A percentile compares a stretch with the other conserved stretches of the same genome.
phyloP scores from a whole-genome alignment of 2,329 filamentous ascomycete genomes.

The Aspergillus terreus region DNA sequence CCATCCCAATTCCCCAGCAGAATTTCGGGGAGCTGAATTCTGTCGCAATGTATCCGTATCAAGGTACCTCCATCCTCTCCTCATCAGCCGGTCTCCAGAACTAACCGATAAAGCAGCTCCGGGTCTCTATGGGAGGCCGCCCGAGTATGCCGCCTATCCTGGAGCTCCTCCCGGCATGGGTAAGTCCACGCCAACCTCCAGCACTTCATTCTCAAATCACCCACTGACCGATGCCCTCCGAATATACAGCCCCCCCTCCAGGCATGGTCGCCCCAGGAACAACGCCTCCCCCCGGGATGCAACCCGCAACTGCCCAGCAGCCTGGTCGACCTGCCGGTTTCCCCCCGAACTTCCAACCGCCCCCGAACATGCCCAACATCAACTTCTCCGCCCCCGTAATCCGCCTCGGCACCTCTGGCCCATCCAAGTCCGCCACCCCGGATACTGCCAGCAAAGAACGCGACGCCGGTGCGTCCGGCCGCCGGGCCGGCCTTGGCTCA shows the following conservation, averaged over 20 bases:
- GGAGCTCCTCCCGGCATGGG: slow-evolving; percentile 78
- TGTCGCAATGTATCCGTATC: slow-evolving; percentile 42
- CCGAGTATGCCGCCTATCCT: slow-evolving; percentile 69
- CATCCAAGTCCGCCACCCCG: slow-evolving; percentile 56
- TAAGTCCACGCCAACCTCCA: slow-evolving; percentile 42
- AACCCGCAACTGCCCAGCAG: slow-evolving; percentile 68
- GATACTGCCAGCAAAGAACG: slow-evolving; percentile 43
- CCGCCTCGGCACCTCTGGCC: slow-evolving; percentile 72
- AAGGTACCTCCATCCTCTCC: slow-evolving; percentile 27
- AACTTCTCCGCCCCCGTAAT: slow-evolving; percentile 98
- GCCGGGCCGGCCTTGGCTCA: slow-evolving; percentile 60
- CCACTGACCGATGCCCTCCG: background rate
- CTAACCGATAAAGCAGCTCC: slow-evolving; percentile 27
- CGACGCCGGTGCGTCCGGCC: slow-evolving; percentile 21
- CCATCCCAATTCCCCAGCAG: background rate
- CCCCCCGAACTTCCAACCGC: slow-evolving; percentile 80
- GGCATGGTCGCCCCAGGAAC: slow-evolving; percentile 79
- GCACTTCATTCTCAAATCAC: background rate
- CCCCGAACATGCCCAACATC: slow-evolving; percentile 91
- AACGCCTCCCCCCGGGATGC: slow-evolving; percentile 71
- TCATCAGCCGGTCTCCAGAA: background rate
- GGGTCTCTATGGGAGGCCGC: slow-evolving; percentile 67
- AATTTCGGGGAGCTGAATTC: slow-evolving; percentile 12
- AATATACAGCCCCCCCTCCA: slow-evolving; percentile 63
- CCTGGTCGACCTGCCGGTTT: slow-evolving; percentile 77